phyloP scores from a whole-genome alignment of 1,284 basidiomycete genomes.

The Sporisorium iseilematis-ciliati region DNA sequence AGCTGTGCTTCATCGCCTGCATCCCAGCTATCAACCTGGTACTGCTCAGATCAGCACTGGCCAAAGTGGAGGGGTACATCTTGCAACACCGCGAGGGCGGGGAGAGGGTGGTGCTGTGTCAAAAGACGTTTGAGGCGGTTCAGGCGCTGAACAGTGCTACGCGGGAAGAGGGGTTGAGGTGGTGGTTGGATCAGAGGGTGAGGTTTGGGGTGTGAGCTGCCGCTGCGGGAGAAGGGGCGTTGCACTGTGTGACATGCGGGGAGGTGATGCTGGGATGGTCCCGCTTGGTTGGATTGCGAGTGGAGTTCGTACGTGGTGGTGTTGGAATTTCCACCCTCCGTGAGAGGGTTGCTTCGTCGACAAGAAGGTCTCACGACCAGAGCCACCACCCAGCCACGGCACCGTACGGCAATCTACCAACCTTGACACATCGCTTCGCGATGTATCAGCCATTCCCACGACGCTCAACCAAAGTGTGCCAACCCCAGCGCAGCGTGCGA shows the following conservation, averaged over 20 bases:
- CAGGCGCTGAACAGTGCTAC: slow-evolving; percentile 63
- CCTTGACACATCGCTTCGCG: too few species aligned
- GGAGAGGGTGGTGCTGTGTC: slow-evolving; percentile 37
- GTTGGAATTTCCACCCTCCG: too few species aligned
- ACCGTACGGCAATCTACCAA: too few species aligned
- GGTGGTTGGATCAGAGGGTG: slow-evolving; percentile 64
- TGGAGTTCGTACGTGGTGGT: too few species aligned
- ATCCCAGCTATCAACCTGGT: slow-evolving; percentile 65
- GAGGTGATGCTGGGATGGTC: neutral
- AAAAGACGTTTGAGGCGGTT: slow-evolving; percentile 59
- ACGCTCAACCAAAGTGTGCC: too few species aligned
- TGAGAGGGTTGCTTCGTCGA: too few species aligned
- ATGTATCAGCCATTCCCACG: too few species aligned
- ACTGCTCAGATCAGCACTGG: slow-evolving; percentile 60
- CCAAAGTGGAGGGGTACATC: slow-evolving; percentile 55
- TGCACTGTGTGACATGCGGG: neutral
- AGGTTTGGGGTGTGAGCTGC: slow-evolving; percentile 53
- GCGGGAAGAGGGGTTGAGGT: slow-evolving; percentile 63
- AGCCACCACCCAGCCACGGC: too few species aligned
- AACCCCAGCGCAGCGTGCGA: slow-evolving; percentile 1
- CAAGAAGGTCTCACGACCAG: too few species aligned
- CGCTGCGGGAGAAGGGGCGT: neutral
- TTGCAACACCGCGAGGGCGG: slow-evolving; percentile 25
- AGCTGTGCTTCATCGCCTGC: slow-evolving; percentile 53
- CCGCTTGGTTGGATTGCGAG: too few species aligned